A percentile compares a stretch with the other conserved stretches of the same genome.
These are phyloP conservation scores for Suillus lakei DNA, from an alignment of 768 basidiomycete genomes.

Conservation along the genomic window DNA sequence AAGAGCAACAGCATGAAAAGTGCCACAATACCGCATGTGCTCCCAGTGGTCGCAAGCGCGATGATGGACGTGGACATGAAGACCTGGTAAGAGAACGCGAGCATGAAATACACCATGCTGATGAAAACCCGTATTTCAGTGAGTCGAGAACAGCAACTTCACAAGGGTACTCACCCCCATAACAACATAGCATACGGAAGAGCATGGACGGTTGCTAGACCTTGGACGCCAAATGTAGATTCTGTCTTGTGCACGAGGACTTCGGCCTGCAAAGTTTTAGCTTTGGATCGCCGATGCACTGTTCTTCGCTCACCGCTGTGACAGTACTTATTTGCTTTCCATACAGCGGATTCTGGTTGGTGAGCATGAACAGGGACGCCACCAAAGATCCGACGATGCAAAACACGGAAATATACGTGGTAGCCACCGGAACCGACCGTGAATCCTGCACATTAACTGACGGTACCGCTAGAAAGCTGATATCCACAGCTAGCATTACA, in stretches of 20 bases:
- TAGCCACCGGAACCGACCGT: no score
- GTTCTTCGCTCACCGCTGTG: slow-evolving; percentile 31
- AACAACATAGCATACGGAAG: slow-evolving; percentile 37
- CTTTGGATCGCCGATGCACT: neutral
- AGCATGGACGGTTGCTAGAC: slow-evolving; percentile 35
- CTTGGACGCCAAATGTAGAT: slow-evolving; percentile 18
- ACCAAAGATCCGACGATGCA: slow-evolving; percentile 40
- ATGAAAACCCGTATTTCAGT: no score
- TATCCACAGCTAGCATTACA: slow-evolving; percentile 53
- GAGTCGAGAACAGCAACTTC: neutral
- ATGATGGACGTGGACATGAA: slow-evolving; percentile 19
- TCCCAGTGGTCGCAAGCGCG: slow-evolving; percentile 18
- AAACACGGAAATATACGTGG: slow-evolving; percentile 40
- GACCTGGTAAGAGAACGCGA: slow-evolving; percentile 29
- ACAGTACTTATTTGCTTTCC: no score
- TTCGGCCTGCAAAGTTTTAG: neutral
- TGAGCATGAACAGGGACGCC: slow-evolving; percentile 38
- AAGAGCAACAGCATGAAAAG: slow-evolving; percentile 24
- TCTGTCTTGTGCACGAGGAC: slow-evolving; percentile 7
- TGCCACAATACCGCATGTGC: slow-evolving; percentile 19
- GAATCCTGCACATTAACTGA: no score
- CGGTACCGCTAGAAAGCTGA: no score
- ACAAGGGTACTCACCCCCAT: slow-evolving; percentile 19
- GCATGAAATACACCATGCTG: slow-evolving; percentile 32
- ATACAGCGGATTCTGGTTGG: slow-evolving; percentile 41